Conservation (phyloP, 2,329 filamentous ascomycete species). For the Colletotrichum cereale region DNA sequence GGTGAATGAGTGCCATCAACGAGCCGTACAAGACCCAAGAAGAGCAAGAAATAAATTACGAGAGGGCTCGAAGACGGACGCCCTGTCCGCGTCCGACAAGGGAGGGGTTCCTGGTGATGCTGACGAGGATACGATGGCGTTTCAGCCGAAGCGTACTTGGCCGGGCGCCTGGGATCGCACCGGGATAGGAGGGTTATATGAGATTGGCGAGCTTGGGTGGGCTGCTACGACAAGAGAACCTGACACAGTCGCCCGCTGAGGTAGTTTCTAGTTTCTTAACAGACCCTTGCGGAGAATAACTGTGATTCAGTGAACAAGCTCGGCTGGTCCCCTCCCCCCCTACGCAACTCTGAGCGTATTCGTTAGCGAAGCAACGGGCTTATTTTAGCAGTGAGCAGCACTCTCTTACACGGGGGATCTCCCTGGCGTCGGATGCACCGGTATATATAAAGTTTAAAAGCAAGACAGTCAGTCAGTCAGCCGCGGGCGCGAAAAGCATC, state of each 20-base stretch:
- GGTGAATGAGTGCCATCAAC: neutral
- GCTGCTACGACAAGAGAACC: neutral
- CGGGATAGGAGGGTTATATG: too few species aligned
- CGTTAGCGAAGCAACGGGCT: neutral
- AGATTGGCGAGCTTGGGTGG: neutral
- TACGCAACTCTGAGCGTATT: neutral
- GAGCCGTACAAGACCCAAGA: neutral
- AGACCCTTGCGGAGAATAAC: neutral
- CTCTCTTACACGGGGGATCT: neutral
- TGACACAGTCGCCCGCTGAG: neutral
- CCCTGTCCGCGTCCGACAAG: neutral
- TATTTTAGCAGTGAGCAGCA: neutral
- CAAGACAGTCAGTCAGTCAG: too few species aligned
- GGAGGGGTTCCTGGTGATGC: neutral
- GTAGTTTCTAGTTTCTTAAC: neutral
- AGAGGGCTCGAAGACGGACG: neutral
- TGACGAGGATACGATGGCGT: neutral
- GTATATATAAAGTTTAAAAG: too few species aligned
- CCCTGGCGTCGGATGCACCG: too few species aligned
- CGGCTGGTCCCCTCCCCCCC: neutral
- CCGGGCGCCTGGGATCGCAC: neutral
- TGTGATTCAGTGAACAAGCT: neutral
- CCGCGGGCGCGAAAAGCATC: neutral
- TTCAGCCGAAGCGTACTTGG: slow-evolving; percentile 10
- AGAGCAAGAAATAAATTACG: neutral